Evolutionary conservation across 352 stramenopile genomes (phyloP), one percentile per base, ranked within the genome.

Genomic region (Globisporangium uncinulatum): DNA sequence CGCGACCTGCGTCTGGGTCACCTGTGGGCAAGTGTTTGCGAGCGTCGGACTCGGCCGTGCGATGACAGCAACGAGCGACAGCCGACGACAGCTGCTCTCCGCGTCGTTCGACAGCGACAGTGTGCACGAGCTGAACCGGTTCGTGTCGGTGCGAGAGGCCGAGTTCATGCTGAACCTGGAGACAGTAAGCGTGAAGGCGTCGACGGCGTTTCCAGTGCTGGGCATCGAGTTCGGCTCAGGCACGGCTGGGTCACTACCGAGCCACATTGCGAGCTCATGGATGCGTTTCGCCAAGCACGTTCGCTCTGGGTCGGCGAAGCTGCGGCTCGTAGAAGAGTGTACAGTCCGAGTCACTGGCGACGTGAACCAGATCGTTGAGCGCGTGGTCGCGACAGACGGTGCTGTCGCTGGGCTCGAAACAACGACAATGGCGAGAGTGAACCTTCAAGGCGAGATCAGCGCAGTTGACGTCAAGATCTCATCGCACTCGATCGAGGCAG

Each of bases 161-260:
- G 61, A 84, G 50, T 67, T 86, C 54, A 76, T 86, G 64, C n/a
- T 83, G n/a, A 89, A 75, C 56, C 17, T 83, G 6, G 81, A 91
- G 54, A 83, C 80, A 39, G 59, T 91, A 51, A 60, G 57, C 8
- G 49, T 83, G 13, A 74, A 80, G n/a, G 80, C 69, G 0, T 87
- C 77, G 11, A 54, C 67, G 17, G 46, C 70, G 0, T 67, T 76
- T 41, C 63, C 66, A 19, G 48, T 76, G 6, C 54, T 88, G 29
- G 45, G 52, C 20, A 73, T 87, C 21, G 43, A 69, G n/a, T 79
- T 83, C 61, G 67, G 67, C 50, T 71, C 57, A 4, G 66, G 65
- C 21, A 68, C 59, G 15, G 52, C 74, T 10, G 71, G 73, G 3
- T 61, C 70, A 17, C 60, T 73, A 1, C 58, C 70, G 11, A 68